Percentiles rank a stretch among this genome's conserved stretches.
Conservation (phyloP, 1,284 basidiomycete species). For the Gymnopus androsaceus region DNA sequence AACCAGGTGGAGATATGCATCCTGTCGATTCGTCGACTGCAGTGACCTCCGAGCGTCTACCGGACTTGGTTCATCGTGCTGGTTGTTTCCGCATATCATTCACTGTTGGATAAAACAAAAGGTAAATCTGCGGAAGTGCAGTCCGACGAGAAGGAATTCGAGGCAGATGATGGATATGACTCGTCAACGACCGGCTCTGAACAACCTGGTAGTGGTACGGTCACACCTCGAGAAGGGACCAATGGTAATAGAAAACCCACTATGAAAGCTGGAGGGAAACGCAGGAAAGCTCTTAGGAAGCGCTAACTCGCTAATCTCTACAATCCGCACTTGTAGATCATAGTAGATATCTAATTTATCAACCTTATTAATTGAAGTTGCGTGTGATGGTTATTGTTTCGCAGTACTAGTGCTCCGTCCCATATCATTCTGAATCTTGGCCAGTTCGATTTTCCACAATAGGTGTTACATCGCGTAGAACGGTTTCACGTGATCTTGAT, state of each 20-base stretch:
- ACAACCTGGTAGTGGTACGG: slow-evolving; percentile 41
- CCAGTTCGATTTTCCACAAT: too few species aligned
- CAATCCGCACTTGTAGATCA: too few species aligned
- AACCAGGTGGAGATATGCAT: slow-evolving; percentile 54
- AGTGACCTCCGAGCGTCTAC: slow-evolving; percentile 43
- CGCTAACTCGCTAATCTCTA: too few species aligned
- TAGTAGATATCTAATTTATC: background rate
- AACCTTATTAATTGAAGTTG: background rate
- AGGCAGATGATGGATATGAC: slow-evolving; percentile 35
- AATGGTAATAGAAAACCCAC: slow-evolving; percentile 3
- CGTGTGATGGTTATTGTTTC: background rate
- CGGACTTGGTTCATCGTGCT: slow-evolving; percentile 54
- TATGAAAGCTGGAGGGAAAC: slow-evolving; percentile 51
- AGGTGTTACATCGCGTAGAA: too few species aligned
- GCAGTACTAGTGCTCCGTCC: background rate
- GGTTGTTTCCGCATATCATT: slow-evolving; percentile 23
- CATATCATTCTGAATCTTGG: too few species aligned
- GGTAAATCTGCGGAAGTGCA: slow-evolving; percentile 20
- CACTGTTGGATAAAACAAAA: background rate
- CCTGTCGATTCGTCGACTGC: slow-evolving; percentile 52
- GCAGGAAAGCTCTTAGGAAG: slow-evolving; percentile 54
- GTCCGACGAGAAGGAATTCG: slow-evolving; percentile 28
- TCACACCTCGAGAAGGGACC: slow-evolving; percentile 36
- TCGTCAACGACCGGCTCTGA: slow-evolving; percentile 41
- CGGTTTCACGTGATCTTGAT: too few species aligned